A percentile compares a stretch with the other conserved stretches of the same genome.
Conservation (phyloP, 805 yeast genomes). For the Schizosaccharomyces cryophilus region DNA sequence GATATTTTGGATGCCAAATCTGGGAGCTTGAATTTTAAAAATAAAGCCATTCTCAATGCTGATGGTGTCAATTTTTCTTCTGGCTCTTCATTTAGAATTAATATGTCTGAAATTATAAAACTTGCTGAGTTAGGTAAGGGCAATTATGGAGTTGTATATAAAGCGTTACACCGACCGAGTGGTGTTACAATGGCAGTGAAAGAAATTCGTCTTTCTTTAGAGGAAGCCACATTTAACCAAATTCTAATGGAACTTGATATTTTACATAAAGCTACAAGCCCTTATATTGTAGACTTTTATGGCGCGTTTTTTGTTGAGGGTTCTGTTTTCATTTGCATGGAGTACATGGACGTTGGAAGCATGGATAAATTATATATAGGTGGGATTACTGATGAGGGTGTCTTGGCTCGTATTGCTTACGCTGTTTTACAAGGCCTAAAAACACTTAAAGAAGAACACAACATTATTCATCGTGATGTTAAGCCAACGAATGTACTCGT, state of each 20-base stretch:
- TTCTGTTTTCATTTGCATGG: conserved; percentile 95
- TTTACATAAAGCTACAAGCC: conserved; percentile 71
- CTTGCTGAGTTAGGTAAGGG: conserved; percentile 78
- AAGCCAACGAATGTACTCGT: conserved; percentile 86
- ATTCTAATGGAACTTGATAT: conserved; percentile 90
- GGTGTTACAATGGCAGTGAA: conserved; percentile 91
- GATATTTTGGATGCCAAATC: conserved; percentile 78
- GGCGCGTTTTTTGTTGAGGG: conserved; percentile 97
- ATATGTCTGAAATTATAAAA: conserved; percentile 51
- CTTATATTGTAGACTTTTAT: conserved; percentile 80
- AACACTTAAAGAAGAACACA: conserved; percentile 67
- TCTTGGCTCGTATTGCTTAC: conserved; percentile 55
- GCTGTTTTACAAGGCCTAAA: conserved; percentile 60
- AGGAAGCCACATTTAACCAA: conserved; percentile 80
- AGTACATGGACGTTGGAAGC: conserved; percentile 91
- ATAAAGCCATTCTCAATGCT: conserved; percentile 77
- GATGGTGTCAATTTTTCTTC: conserved; percentile 76
- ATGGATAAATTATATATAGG: conserved; percentile 59
- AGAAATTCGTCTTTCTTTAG: conserved; percentile 78
- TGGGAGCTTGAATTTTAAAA: conserved; percentile 76
- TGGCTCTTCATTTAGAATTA: conserved; percentile 68
- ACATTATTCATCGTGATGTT: conserved; percentile 86
- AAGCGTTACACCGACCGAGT: conserved; percentile 81
- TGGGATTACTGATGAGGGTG: conserved; percentile 37
- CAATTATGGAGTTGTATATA: conserved; percentile 85